A percentile compares a stretch with the other conserved stretches of the same genome.
Evolutionary conservation across 2,329 filamentous ascomycete species (phyloP).

Genomic region (Phoma sp.): DNA sequence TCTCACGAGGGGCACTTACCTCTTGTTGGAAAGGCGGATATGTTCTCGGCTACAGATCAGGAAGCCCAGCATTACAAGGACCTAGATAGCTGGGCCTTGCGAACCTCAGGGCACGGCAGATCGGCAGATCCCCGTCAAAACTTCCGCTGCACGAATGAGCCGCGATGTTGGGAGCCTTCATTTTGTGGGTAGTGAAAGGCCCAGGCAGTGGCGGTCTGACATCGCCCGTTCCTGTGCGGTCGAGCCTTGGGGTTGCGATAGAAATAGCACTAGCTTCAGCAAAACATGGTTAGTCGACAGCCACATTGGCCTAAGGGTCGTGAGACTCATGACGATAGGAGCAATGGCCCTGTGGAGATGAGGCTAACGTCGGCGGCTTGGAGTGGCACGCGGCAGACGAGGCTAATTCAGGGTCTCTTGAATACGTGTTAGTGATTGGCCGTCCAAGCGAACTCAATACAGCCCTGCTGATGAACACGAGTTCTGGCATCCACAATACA

Average conservation of each 20-base stretch:
- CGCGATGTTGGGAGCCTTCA: neutral
- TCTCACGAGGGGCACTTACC: neutral
- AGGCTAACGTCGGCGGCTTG: neutral
- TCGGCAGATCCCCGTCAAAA: conserved; percentile 2
- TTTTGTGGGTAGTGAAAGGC: neutral
- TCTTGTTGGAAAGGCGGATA: neutral
- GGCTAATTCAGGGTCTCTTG: conserved; percentile 5
- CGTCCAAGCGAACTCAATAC: conserved; percentile 2
- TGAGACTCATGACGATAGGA: conserved; percentile 6
- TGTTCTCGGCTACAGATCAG: conserved; percentile 1
- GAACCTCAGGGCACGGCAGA: conserved; percentile 5
- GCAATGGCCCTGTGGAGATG: conserved; percentile 2
- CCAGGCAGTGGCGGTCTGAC: conserved; percentile 3
- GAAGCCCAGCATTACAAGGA: conserved; percentile 1
- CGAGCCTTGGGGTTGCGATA: neutral
- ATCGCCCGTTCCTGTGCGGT: neutral
- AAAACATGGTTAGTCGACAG: neutral
- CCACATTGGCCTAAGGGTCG: neutral
- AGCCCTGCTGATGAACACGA: too few species aligned
- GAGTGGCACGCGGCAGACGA: conserved; percentile 1
- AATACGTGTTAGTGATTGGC: neutral
- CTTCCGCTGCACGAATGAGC: neutral
- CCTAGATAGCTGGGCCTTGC: conserved; percentile 10
- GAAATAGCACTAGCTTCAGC: neutral
- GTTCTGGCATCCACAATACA: neutral